phyloP scores from a whole-genome alignment of 1,284 basidiomycete genomes.

The Naganishia cerealis region DNA sequence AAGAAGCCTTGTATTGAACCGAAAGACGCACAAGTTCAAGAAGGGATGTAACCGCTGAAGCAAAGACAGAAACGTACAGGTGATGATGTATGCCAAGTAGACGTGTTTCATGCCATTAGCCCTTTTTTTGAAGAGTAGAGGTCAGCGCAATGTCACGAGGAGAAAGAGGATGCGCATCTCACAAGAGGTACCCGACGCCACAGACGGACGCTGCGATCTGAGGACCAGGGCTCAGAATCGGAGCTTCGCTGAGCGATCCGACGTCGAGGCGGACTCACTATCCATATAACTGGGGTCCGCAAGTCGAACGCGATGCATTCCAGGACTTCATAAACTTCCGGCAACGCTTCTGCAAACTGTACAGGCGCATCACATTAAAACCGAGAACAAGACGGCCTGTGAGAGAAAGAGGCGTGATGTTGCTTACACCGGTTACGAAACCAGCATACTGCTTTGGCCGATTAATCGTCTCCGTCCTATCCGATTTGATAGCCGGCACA shows the following conservation, averaged over 20 bases:
- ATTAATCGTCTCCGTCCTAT: neutral
- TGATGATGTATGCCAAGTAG: neutral
- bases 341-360: neutral
- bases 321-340: constrained; percentile 4
- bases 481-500: neutral
- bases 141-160: neutral
- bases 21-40: neutral
- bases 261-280: constrained; percentile 1
- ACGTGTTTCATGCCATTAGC: constrained; percentile 4
- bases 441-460: neutral
- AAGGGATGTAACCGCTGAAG: neutral
- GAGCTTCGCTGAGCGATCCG: neutral
- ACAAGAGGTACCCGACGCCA: neutral
- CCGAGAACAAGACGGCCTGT: neutral
- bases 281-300: neutral
- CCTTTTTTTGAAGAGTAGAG: neutral
- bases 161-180: neutral
- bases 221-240: neutral
- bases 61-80: neutral
- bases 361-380: neutral
- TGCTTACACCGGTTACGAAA: neutral
- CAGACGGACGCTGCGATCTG: neutral
- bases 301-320: constrained; percentile 12
- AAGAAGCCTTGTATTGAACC: neutral
- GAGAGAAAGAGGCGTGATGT: neutral